A percentile compares a stretch with the other conserved stretches of the same genome.
Evolutionary conservation across 805 yeast species (phyloP).

Genomic region (Metschnikowia rubicola): DNA sequence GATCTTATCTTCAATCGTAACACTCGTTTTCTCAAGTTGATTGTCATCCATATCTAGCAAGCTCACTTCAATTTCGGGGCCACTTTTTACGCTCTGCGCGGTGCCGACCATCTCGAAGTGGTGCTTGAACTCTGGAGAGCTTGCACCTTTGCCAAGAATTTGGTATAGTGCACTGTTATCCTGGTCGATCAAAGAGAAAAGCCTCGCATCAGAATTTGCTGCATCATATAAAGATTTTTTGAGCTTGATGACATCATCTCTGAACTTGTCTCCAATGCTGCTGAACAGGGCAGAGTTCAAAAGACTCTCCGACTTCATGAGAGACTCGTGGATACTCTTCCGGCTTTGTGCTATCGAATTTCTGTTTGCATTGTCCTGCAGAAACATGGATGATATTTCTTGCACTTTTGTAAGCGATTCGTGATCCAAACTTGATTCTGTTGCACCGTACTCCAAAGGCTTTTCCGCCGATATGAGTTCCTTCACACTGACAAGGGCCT

Average conservation of each 20-base stretch:
- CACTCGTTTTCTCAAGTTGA: conserved; percentile 16
- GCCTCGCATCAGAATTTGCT: conserved; percentile 52
- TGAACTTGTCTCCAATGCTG: conserved; percentile 21
- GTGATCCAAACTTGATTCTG: conserved; percentile 5
- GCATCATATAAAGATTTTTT: conserved; percentile 63
- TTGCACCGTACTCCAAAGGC: neutral
- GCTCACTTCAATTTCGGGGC: conserved; percentile 34
- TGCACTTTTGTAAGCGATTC: conserved; percentile 10
- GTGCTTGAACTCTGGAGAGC: conserved; percentile 36
- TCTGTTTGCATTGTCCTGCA: conserved; percentile 36
- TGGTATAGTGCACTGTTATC: conserved; percentile 25
- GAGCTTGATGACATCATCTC: conserved; percentile 54
- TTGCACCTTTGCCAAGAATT: conserved; percentile 39
- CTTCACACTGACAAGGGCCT: conserved; percentile 54
- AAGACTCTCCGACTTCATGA: conserved; percentile 33
- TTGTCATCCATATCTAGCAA: conserved; percentile 69
- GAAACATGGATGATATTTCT: conserved; percentile 24
- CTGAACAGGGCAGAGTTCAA: conserved; percentile 8
- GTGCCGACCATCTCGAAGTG: conserved; percentile 20
- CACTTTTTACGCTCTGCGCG: conserved; percentile 1
- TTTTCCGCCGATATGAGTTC: conserved; percentile 25
- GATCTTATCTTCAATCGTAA: conserved; percentile 35
- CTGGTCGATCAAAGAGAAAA: conserved; percentile 45
- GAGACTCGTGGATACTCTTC: conserved; percentile 32
- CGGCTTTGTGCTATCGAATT: conserved; percentile 29